Base-by-base conservation (phyloP, 768 basidiomycete genomes). In the Naganishia antarctica region DNA sequence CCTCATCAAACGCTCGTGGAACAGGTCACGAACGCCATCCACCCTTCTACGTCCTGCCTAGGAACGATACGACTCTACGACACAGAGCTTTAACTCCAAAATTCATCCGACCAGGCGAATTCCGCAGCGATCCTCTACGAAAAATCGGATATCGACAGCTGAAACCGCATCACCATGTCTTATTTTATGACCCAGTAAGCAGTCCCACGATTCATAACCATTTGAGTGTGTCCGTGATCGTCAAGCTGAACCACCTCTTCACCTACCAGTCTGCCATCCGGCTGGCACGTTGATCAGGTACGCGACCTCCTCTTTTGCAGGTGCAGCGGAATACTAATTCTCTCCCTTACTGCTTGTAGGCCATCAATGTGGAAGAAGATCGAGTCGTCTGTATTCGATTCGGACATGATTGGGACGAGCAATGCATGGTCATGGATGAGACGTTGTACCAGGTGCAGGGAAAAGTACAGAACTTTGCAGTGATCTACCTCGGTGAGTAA, bases 371-470 rank as follows among this genome's bases (percentile, higher is more conserved):
- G 0, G 96, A 99, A 78, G 96, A 99, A 76, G 91, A 96, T 72
- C 84, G 96, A 45, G 84, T 96, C 34, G 94, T 97, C 26, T 89
- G 91, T 60, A 86, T 97, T 49, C 86, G 93, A 3, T 98, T 97
- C 74, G 94, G 93, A 0, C 89, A 91, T 74, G 92, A 93, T 77
- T 88, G 87, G 86, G 90, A 98, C 76, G 79, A 83, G 0, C 87
- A 96, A 69, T 98, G 94, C 80, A 97, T 98, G 96, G 88, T 87
- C 18, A 96, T 98, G 92, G 96, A 98, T 80, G 94, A 98, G 78
- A 94, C 91, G 1, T 84, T 97, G 11, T 89, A 91, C 77, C 82
- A 84, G 1, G 88, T 96, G 45, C 88, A 89, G 0, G 96, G 97
- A 80, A 93, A 91, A 78, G 91, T 98, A 4, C 92, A 97, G 81